Base-by-base conservation (phyloP, 306 rosid genomes). In the Herpetospermum pedunculosum region DNA sequence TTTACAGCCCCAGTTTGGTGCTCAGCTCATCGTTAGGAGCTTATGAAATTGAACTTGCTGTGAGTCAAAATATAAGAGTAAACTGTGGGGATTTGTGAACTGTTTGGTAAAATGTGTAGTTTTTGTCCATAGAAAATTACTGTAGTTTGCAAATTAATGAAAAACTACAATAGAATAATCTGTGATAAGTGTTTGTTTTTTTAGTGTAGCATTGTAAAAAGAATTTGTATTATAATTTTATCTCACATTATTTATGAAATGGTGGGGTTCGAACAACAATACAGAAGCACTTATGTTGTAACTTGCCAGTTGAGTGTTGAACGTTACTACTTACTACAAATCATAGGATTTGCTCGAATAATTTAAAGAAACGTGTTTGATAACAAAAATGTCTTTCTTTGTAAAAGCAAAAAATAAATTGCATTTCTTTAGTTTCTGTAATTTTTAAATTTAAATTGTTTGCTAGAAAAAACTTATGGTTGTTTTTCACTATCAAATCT, bases 1-100 rank as follows among this genome's bases (percentile, higher is more conserved):
- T 34, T 38, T 85, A 43, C 70, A 77, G 76, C 89, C 96, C 78
- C 88, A 85, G 26, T 82, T 81, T 60, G 92, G 87, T 16, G 84
- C 88, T 38, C 89, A 81, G 55, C 69, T 87, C 70, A 11, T 81
- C 25, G 46, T 87, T 11, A 67, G 77, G 23, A 83, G 83, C 76
- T 25, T 85, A 13, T 62, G 70, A 43, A 26, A 60, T 15, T 85
- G 74, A 81, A 3, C 18, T 60, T 15, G 2, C 28, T 4, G 44
- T 60, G 18, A 32, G 25, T 55, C 34, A 6, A 28, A 54, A 2
- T 49, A 49, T n/a, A 7, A 49, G 19, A 49, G 54, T 49, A 52
- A 52, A 8, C 29, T n/a, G n/a, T n/a, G n/a, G n/a, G n/a, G n/a
- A n/a, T n/a, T n/a, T n/a, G n/a, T n/a, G n/a, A n/a, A n/a, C n/a